These are phyloP conservation scores for Pythium brachiatum DNA, from an alignment of 352 stramenopile genomes.

Conservation along the genomic window DNA sequence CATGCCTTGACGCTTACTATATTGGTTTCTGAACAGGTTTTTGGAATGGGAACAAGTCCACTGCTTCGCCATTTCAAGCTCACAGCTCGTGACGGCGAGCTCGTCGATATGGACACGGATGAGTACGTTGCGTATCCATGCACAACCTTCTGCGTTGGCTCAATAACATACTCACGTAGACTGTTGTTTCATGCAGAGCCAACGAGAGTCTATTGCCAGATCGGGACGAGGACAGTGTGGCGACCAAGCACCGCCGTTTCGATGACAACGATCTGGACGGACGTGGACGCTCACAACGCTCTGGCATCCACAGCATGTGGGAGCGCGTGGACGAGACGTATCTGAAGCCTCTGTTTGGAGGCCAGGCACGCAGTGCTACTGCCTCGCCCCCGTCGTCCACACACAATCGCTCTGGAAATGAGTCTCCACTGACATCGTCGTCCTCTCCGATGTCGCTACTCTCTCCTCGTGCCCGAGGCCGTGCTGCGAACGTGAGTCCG, in stretches of 20 bases:
- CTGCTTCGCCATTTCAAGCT: constrained; percentile 33
- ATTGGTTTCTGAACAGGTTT: constrained; percentile 18
- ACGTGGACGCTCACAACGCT: constrained; percentile 30
- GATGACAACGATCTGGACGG: constrained; percentile 25
- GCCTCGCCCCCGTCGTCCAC: background rate
- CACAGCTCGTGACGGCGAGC: constrained; percentile 13
- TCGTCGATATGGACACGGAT: constrained; percentile 8
- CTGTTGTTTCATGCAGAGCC: constrained; percentile 31
- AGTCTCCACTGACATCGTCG: background rate
- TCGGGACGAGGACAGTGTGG: constrained; percentile 42
- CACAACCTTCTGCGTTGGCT: background rate
- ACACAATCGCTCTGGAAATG: background rate
- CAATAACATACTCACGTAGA: background rate
- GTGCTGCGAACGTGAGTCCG: constrained; percentile 7
- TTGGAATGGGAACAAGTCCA: constrained; percentile 43
- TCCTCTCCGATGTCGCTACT: constrained; percentile 12
- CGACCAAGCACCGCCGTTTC: constrained; percentile 21
- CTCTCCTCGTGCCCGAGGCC: constrained; percentile 25
- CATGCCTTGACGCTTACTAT: background rate
- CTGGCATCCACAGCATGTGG: constrained; percentile 28
- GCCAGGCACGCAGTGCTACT: constrained; percentile 8
- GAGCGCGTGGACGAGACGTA: constrained; percentile 27
- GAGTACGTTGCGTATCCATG: constrained; percentile 3
- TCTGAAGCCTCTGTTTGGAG: constrained; percentile 29
- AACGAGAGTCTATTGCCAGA: constrained; percentile 55